Evolutionary conservation across 23 red algal species (phyloP).

Genomic region (Gracilaria vermiculophylla): DNA sequence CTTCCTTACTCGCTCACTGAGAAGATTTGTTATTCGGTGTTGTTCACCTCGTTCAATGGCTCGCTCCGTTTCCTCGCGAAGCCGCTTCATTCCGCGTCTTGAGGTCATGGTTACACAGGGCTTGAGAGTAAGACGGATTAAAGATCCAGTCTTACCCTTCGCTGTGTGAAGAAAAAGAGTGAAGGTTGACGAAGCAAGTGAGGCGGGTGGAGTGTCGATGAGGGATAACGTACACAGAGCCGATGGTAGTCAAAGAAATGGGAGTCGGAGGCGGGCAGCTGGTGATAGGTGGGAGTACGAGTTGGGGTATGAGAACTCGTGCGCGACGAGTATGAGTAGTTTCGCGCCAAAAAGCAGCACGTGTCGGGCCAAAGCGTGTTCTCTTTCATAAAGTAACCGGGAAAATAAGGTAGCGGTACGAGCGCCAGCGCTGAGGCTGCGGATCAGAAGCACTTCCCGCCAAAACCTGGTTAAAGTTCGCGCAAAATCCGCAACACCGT

Average conservation of each 20-base stretch:
- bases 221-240: background rate
- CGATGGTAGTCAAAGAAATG: background rate
- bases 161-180: background rate
- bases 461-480: background rate
- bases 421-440: background rate
- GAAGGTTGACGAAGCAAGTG: background rate
- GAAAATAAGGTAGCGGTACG: background rate
- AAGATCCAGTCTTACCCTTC: background rate
- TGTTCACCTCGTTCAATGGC: constrained; percentile 7
- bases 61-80: constrained; percentile 9
- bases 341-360: background rate
- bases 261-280: background rate
- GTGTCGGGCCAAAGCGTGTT: background rate
- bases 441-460: background rate
- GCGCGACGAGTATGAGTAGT: background rate
- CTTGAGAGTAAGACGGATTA: background rate
- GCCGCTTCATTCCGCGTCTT: background rate
- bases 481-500: background rate
- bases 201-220: background rate
- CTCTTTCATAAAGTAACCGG: background rate
- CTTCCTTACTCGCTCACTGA: constrained; percentile 42
- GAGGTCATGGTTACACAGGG: background rate
- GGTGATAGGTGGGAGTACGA: background rate
- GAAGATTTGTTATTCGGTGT: constrained; percentile 22
- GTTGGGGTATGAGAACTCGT: background rate